Evolutionary conservation across 1,284 basidiomycete species (phyloP).

Genomic region (Ustilago xerochloae): DNA sequence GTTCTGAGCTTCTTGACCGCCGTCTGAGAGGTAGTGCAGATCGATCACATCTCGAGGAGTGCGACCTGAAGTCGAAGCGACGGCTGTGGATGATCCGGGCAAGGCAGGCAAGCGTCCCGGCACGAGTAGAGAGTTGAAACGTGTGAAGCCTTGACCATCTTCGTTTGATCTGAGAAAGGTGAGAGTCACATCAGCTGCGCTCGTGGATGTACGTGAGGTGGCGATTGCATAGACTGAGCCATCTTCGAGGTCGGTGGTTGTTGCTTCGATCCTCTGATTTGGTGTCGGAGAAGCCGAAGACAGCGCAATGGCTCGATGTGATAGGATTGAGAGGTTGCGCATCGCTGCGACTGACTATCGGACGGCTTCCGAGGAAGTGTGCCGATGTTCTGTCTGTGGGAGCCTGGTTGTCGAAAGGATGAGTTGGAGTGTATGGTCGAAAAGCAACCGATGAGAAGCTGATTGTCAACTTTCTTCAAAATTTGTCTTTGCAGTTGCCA

Average conservation of each 20-base stretch:
- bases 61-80: conserved; percentile 19
- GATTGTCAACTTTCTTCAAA: conserved; percentile 2
- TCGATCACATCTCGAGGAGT: conserved; percentile 36
- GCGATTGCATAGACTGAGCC: conserved; percentile 41
- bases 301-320: conserved; percentile 36
- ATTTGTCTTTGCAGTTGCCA: conserved; percentile 2
- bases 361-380: neutral
- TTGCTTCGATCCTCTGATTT: conserved; percentile 28
- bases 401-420: neutral
- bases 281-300: conserved; percentile 7
- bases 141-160: conserved; percentile 1
- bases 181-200: conserved; percentile 28
- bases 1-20: conserved; percentile 50
- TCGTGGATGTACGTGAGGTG: conserved; percentile 29
- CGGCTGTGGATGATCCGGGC: conserved; percentile 28
- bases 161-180: conserved; percentile 14
- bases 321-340: conserved; percentile 43
- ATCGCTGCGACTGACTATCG: conserved; percentile 4
- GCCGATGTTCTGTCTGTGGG: neutral
- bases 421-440: neutral
- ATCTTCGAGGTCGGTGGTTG: conserved; percentile 35
- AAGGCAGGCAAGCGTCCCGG: conserved; percentile 21
- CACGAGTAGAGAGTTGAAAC: conserved; percentile 29
- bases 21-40: conserved; percentile 59
- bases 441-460: neutral